phyloP scores from a whole-genome alignment of 257 asterid species.

The Penstemon davidsonii region DNA sequence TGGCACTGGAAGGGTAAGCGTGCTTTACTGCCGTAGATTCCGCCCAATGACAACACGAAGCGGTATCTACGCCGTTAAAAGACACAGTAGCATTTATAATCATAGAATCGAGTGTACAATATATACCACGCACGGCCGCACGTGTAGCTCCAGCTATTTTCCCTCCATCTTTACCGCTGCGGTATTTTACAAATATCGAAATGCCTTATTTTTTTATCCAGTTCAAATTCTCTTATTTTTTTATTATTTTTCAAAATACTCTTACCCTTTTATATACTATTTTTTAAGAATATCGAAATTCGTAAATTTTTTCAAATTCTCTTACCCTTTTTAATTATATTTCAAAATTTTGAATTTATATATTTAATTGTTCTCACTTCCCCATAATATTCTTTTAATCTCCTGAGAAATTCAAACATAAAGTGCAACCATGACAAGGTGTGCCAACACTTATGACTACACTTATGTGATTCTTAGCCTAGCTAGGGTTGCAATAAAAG shows the following conservation, averaged over 20 bases:
- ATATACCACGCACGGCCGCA: conserved; percentile 73
- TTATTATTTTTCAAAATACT: conserved; percentile 21
- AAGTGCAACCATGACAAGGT: neutral
- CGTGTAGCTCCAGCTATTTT: conserved; percentile 59
- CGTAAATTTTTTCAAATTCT: conserved; percentile 6
- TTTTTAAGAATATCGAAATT: conserved; percentile 20
- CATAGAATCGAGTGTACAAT: conserved; percentile 23
- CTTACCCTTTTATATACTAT: neutral
- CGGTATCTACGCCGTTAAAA: conserved; percentile 28
- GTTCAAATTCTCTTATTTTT: conserved; percentile 17
- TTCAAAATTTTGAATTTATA: conserved; percentile 28
- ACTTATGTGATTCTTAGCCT: no score
- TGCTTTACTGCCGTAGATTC: conserved; percentile 28
- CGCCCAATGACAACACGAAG: conserved; percentile 4
- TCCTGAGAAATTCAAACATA: conserved; percentile 30
- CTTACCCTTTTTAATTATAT: conserved; percentile 21
- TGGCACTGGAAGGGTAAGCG: neutral
- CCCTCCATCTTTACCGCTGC: conserved; percentile 57
- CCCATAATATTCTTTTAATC: conserved; percentile 30
- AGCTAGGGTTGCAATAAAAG: no score
- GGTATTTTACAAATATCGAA: conserved; percentile 35
- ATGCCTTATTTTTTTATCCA: neutral
- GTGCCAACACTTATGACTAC: no score
- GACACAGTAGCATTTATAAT: neutral
- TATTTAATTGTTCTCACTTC: conserved; percentile 27